These are phyloP conservation scores for Pythium folliculosum DNA, from an alignment of 352 stramenopile species.

Conservation along the genomic window DNA sequence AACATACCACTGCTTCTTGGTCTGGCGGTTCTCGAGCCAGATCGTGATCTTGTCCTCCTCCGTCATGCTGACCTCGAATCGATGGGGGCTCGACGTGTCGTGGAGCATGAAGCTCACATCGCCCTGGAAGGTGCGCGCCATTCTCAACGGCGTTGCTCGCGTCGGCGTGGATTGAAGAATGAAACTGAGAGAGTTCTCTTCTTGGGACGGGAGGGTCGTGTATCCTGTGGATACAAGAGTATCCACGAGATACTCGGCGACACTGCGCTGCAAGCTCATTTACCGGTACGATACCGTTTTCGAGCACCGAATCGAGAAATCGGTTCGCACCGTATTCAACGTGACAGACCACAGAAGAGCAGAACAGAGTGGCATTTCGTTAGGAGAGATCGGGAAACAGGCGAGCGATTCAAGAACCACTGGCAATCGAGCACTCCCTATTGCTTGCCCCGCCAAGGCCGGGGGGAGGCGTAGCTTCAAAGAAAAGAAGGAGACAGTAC, in stretches of 20 bases:
- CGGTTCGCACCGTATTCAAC: too few species aligned
- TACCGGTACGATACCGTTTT: too few species aligned
- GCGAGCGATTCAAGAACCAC: too few species aligned
- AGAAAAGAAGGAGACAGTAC: background rate
- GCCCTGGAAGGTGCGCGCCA: constrained; percentile 2
- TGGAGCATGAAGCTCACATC: background rate
- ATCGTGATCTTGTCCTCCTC: constrained; percentile 9
- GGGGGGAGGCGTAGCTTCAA: constrained; percentile 1
- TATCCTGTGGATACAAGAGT: too few species aligned
- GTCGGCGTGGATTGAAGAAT: background rate
- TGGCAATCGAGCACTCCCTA: too few species aligned
- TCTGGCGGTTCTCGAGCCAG: constrained; percentile 10
- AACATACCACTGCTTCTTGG: constrained; percentile 13
- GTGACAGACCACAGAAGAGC: too few species aligned
- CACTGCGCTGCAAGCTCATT: too few species aligned
- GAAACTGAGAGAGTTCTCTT: background rate
- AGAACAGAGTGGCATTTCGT: too few species aligned
- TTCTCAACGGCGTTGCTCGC: background rate
- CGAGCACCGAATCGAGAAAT: too few species aligned
- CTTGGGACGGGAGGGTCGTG: too few species aligned
- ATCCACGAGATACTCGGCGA: background rate
- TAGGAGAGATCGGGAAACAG: too few species aligned
- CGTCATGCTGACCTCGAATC: constrained; percentile 9
- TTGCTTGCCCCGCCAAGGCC: background rate
- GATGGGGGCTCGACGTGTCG: background rate